Evolutionary conservation across 2,329 filamentous ascomycete species (phyloP).

Genomic region (Trichoderma hamatum): DNA sequence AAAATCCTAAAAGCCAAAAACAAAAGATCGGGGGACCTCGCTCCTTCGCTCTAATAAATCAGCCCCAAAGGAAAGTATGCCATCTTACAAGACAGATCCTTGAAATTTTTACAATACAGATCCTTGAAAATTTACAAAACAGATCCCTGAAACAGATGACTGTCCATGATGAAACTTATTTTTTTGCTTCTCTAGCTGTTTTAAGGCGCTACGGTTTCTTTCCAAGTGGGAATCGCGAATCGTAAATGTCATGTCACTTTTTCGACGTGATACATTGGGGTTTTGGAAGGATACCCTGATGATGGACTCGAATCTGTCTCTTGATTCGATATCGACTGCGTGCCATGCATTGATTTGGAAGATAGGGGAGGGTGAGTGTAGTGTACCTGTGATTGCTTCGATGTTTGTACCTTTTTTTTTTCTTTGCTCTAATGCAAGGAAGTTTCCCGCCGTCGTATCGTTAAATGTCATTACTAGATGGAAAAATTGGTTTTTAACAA

Average conservation of each 20-base stretch:
- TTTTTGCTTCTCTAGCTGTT: background rate
- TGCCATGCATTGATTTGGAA: background rate
- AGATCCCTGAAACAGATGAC: background rate
- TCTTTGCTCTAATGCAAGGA: background rate
- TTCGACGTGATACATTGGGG: background rate
- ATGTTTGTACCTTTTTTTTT: background rate
- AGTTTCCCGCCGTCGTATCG: background rate
- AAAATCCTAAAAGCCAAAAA: background rate
- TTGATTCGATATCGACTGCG: background rate
- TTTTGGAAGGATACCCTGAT: background rate
- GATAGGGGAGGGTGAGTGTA: conserved; percentile 20
- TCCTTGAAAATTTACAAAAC: no score
- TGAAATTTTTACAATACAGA: background rate
- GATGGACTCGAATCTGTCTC: background rate
- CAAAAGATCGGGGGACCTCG: background rate
- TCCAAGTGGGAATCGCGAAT: background rate
- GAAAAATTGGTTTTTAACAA: background rate
- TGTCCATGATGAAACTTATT: background rate
- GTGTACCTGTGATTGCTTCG: conserved; percentile 8
- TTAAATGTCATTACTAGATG: background rate
- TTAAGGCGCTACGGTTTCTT: background rate
- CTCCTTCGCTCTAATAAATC: no score
- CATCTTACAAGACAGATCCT: background rate
- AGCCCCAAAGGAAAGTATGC: no score
- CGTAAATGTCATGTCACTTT: background rate